Percentiles rank a stretch among this genome's conserved stretches.
Conservation (phyloP, 768 basidiomycete genomes). For the Termitomyces sp. region DNA sequence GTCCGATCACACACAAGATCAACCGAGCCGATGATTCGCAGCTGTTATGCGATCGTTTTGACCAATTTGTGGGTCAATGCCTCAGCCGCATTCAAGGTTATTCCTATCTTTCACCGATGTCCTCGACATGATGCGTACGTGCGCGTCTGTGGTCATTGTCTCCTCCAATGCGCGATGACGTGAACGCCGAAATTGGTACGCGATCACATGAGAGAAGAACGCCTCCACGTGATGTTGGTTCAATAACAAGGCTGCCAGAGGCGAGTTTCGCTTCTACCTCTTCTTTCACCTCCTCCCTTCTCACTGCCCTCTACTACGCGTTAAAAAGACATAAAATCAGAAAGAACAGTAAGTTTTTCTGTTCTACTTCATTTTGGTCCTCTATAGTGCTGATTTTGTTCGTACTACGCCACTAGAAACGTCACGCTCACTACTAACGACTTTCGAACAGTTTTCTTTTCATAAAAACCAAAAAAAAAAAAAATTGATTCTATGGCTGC, state of each 20-base stretch:
- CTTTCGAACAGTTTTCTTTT: slow-evolving; percentile 9
- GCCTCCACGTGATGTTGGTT: slow-evolving; percentile 17
- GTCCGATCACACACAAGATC: not conserved
- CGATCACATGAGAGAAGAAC: not conserved
- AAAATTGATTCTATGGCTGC: slow-evolving; percentile 38
- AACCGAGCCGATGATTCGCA: not conserved
- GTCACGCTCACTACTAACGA: slow-evolving; percentile 44
- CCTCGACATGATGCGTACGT: not conserved
- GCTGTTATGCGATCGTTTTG: not conserved
- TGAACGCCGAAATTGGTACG: not conserved
- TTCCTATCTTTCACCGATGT: not conserved
- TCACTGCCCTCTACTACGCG: slow-evolving; percentile 5
- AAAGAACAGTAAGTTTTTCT: not conserved
- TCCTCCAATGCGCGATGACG: not conserved
- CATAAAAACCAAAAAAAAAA: slow-evolving; percentile 10
- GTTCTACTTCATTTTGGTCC: not conserved
- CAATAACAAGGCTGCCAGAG: slow-evolving; percentile 1
- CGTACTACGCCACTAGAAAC: slow-evolving; percentile 12
- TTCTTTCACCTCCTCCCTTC: not conserved
- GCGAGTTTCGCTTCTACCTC: slow-evolving; percentile 6
- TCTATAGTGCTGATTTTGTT: not conserved
- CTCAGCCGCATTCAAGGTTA: not conserved
- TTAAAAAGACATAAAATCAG: slow-evolving; percentile 1
- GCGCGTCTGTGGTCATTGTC: not conserved
- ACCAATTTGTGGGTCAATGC: not conserved